phyloP scores from a whole-genome alignment of 2,329 filamentous ascomycete genomes.

The Aspergillus intermedius region DNA sequence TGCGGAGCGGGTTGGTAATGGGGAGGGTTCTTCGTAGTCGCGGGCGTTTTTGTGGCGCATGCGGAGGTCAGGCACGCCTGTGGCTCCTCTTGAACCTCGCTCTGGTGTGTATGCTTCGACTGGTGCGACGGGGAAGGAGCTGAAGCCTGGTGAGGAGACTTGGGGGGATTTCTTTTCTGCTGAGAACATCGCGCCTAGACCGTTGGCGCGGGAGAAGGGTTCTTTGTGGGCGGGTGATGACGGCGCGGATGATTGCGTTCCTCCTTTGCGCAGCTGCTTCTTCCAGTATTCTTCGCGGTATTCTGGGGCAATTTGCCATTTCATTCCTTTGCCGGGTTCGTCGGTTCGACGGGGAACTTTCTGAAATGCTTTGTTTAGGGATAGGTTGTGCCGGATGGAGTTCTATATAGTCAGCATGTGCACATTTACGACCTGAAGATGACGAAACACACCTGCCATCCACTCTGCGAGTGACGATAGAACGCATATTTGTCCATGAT shows the following conservation, averaged over 20 bases:
- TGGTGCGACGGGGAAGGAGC: conserved; percentile 36
- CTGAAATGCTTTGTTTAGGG: conserved; percentile 87
- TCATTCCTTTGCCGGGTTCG: conserved; percentile 97
- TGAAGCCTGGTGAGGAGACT: conserved; percentile 35
- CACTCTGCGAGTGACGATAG: conserved; percentile 75
- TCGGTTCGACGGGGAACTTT: conserved; percentile 89
- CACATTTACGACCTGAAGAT: no score
- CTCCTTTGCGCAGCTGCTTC: conserved; percentile 47
- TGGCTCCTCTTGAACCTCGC: conserved; percentile 35
- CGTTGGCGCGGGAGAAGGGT: conserved; percentile 31
- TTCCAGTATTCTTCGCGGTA: conserved; percentile 81
- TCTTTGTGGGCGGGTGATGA: conserved; percentile 43
- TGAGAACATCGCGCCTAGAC: conserved; percentile 36
- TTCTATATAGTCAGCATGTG: conserved; percentile 46
- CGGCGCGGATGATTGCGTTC: conserved; percentile 39
- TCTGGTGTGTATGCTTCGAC: conserved; percentile 44
- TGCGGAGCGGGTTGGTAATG: conserved; percentile 31
- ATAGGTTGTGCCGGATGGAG: conserved; percentile 93
- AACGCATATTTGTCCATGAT: conserved; percentile 90
- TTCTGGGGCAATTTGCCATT: conserved; percentile 88
- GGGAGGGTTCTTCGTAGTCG: conserved; percentile 39
- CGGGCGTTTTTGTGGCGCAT: conserved; percentile 26
- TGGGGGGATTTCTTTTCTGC: conserved; percentile 33
- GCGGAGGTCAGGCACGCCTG: conserved; percentile 23
- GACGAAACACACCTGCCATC: conserved; percentile 60